These are phyloP conservation scores for Candida coquimbonensis DNA, from an alignment of 805 yeast genomes.

Conservation along the genomic window DNA sequence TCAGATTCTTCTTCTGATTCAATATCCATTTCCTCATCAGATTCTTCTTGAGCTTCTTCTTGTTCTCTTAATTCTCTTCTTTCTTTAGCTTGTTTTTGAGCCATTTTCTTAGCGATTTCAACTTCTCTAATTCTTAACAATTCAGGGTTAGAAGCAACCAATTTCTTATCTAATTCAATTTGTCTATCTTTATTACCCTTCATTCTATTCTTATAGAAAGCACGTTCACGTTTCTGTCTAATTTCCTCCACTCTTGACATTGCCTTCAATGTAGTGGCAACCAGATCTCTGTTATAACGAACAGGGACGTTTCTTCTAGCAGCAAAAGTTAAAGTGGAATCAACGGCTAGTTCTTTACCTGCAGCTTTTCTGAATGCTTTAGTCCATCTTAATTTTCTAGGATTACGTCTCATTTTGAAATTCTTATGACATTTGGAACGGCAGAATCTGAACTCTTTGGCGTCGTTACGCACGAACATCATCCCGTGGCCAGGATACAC, in stretches of 20 bases:
- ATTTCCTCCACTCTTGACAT: slow-evolving; percentile 96
- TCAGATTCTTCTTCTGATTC: slow-evolving; percentile 45
- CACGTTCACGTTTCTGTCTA: slow-evolving; percentile 92
- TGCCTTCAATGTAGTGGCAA: slow-evolving; percentile 87
- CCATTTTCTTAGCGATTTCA: slow-evolving; percentile 71
- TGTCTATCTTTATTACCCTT: slow-evolving; percentile 89
- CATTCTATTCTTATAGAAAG: slow-evolving; percentile 99
- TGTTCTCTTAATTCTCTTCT: slow-evolving; percentile 32
- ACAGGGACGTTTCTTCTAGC: slow-evolving; percentile 98
- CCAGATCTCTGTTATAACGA: slow-evolving; percentile 93
- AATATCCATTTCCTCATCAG: slow-evolving; percentile 47
- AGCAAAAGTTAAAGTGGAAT: slow-evolving; percentile 91
- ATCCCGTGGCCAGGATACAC: slow-evolving; percentile 94
- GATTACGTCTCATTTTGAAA: slow-evolving; percentile 97
- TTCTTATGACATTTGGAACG: slow-evolving; percentile 97
- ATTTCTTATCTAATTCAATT: slow-evolving; percentile 76
- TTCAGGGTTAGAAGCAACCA: slow-evolving; percentile 85
- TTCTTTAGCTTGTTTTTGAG: slow-evolving; percentile 58
- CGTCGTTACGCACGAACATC: slow-evolving; percentile 96
- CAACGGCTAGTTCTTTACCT: slow-evolving; percentile 97
- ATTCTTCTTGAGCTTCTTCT: slow-evolving; percentile 38
- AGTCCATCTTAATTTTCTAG: slow-evolving; percentile 97
- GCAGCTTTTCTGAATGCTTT: slow-evolving; percentile 99
- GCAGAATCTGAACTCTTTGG: slow-evolving; percentile 95
- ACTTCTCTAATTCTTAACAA: slow-evolving; percentile 89